Evolutionary conservation across 148 eudicot genomes (phyloP).

Genomic region (Cornus kousa): DNA sequence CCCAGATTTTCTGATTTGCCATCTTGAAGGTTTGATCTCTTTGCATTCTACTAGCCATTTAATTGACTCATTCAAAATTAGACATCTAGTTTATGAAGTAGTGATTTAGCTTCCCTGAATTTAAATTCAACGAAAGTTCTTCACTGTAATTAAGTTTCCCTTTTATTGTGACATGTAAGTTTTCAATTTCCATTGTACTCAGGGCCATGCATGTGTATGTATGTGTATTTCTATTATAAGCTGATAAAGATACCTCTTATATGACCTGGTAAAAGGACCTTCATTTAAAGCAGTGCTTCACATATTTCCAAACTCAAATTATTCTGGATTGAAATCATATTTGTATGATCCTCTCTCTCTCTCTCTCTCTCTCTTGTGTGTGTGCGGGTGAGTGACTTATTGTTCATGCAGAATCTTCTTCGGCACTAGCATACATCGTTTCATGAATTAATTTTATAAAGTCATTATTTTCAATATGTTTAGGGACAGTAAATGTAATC

Average conservation of each 20-base stretch:
- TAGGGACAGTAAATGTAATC: not conserved
- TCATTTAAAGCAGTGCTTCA: not conserved
- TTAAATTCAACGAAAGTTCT: too few species aligned
- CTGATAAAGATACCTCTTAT: not conserved
- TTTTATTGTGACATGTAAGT: not conserved
- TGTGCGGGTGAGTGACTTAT: not conserved
- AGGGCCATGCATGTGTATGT: not conserved
- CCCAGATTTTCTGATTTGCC: not conserved
- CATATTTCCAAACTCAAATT: not conserved
- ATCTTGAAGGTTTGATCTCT: not conserved
- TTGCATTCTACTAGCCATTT: not conserved
- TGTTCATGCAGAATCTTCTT: not conserved
- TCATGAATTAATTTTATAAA: not conserved
- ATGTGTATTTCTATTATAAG: too few species aligned
- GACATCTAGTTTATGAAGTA: not conserved
- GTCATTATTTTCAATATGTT: not conserved
- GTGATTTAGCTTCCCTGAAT: not conserved
- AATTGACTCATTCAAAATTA: not conserved
- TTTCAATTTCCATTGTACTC: not conserved
- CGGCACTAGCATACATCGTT: not conserved
- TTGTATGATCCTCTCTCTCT: too few species aligned
- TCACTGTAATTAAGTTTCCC: not conserved
- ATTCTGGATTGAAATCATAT: not conserved
- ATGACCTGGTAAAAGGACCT: not conserved
- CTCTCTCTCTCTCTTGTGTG: not conserved